Conservation (phyloP, 768 basidiomycete genomes). For the Russula dissimulans region DNA sequence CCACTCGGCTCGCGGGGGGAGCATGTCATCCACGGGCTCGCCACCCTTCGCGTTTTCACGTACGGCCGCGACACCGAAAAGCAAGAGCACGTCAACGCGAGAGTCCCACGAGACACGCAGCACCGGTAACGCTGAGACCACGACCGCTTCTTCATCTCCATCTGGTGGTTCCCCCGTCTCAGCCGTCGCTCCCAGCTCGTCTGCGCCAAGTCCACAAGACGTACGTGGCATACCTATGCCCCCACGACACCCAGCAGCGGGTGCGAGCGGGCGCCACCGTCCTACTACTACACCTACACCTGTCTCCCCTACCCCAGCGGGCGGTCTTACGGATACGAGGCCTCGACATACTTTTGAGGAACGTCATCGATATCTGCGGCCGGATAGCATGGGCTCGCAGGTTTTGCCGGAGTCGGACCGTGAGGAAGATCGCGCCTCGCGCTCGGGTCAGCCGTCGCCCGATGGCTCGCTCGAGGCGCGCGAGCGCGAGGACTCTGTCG, state of each 20-base stretch:
- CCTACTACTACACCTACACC: constrained; percentile 33
- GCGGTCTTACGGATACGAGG: not conserved
- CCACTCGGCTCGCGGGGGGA: constrained; percentile 39
- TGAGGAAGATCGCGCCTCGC: constrained; percentile 20
- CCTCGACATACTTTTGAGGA: constrained; percentile 20
- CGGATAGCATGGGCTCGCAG: constrained; percentile 1
- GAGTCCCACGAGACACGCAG: constrained; percentile 33
- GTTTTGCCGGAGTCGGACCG: constrained; percentile 8
- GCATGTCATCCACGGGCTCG: constrained; percentile 32
- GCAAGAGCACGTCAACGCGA: constrained; percentile 28
- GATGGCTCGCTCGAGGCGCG: constrained; percentile 47
- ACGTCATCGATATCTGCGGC: not conserved
- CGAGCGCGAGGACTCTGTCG: constrained; percentile 56
- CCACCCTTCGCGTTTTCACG: constrained; percentile 22
- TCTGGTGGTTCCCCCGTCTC: constrained; percentile 53
- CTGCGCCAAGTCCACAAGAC: constrained; percentile 21
- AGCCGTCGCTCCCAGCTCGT: constrained; percentile 26
- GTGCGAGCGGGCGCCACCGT: constrained; percentile 23
- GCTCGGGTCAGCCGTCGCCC: constrained; percentile 31
- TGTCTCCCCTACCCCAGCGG: constrained; percentile 11
- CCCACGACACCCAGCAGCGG: constrained; percentile 36
- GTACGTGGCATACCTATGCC: constrained; percentile 38
- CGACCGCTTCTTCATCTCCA: not conserved
- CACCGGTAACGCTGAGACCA: constrained; percentile 46
- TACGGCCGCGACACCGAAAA: constrained; percentile 26